Evolutionary conservation across 1,284 basidiomycete genomes (phyloP).

Genomic region (Moesziomyces sp.): DNA sequence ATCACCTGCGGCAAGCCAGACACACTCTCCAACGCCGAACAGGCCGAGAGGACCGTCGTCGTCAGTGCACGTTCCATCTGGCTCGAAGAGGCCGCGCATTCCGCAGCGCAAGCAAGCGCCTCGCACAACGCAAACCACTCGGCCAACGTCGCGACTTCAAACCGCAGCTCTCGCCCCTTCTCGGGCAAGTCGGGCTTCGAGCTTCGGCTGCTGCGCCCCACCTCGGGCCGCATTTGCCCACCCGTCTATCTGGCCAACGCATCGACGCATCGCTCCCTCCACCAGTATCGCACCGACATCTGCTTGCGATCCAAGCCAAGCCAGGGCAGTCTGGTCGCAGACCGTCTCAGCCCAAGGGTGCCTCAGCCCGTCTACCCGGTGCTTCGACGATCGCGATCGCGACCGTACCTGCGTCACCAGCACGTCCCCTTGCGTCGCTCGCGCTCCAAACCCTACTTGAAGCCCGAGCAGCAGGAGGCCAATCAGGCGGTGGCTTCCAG

Average conservation of each 20-base stretch:
- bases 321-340: background rate
- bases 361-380: constrained; percentile 20
- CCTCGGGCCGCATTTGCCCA: constrained; percentile 18
- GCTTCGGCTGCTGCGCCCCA: constrained; percentile 47
- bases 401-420: constrained; percentile 36
- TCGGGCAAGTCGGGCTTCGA: constrained; percentile 53
- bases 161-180: constrained; percentile 34
- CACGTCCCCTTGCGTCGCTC: constrained; percentile 34
- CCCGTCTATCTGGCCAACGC: constrained; percentile 50
- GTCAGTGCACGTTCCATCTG: constrained; percentile 48
- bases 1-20: constrained; percentile 15
- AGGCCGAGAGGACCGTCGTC: constrained; percentile 49
- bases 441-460: constrained; percentile 41
- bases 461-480: constrained; percentile 11
- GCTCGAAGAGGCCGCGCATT: constrained; percentile 3
- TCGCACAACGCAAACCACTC: no score
- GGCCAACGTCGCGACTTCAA: background rate
- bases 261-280: constrained; percentile 46
- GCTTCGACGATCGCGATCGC: constrained; percentile 39
- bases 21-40: constrained; percentile 7
- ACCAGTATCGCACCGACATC: constrained; percentile 11
- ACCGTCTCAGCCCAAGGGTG: background rate
- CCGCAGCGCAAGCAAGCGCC: background rate
- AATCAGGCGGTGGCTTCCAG: constrained; percentile 5
- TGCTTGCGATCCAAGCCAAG: constrained; percentile 1